phyloP scores from a whole-genome alignment of 108 stramenopile species.

The Cylindrotheca fusiformis region DNA sequence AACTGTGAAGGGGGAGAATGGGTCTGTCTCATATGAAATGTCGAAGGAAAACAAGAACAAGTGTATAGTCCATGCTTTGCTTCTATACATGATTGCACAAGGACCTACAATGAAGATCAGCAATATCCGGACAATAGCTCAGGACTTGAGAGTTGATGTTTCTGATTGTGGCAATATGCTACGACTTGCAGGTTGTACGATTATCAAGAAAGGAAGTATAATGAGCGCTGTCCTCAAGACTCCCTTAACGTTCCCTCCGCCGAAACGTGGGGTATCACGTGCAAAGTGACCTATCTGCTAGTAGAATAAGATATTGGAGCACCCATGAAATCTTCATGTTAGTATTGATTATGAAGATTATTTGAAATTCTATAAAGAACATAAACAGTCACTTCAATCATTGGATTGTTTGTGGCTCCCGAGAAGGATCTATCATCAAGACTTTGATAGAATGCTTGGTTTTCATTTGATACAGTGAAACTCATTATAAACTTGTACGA shows the following conservation, averaged over 20 bases:
- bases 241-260: slow-evolving; percentile 70
- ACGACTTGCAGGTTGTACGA: slow-evolving; percentile 74
- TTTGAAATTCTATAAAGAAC: too few species aligned
- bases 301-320: too few species aligned
- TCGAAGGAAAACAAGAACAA: slow-evolving; percentile 63
- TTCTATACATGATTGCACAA: slow-evolving; percentile 67
- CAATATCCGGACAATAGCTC: slow-evolving; percentile 49
- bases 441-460: too few species aligned
- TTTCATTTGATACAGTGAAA: too few species aligned
- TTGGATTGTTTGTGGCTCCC: background rate
- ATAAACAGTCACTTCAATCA: background rate
- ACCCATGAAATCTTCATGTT: too few species aligned
- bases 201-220: slow-evolving; percentile 40
- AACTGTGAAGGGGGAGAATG: slow-evolving; percentile 26
- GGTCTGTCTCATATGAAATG: slow-evolving; percentile 31
- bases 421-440: too few species aligned
- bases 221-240: slow-evolving; percentile 51
- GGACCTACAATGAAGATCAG: slow-evolving; percentile 54
- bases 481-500: background rate
- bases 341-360: background rate
- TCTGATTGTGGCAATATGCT: slow-evolving; percentile 47
- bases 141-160: slow-evolving; percentile 61
- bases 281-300: background rate
- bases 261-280: slow-evolving; percentile 7
- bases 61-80: slow-evolving; percentile 51